phyloP scores from a whole-genome alignment of 768 basidiomycete genomes.

The Heimioporus sp. region DNA sequence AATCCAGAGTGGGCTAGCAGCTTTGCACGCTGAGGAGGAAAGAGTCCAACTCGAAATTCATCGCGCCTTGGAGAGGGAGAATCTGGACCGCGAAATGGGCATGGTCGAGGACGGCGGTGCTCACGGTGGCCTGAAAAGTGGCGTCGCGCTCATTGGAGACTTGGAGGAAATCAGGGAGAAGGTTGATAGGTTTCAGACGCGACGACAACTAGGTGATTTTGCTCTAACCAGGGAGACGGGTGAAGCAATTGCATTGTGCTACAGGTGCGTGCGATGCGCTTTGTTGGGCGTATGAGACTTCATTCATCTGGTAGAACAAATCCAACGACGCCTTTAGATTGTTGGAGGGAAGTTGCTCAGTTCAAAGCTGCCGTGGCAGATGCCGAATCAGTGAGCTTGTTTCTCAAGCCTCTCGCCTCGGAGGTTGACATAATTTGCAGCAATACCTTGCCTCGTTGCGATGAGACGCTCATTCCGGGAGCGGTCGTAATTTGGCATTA shows the following conservation, averaged over 20 bases:
- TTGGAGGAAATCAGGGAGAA: conserved; percentile 71
- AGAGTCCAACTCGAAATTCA: conserved; percentile 72
- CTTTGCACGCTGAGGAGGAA: conserved; percentile 68
- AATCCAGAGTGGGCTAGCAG: conserved; percentile 66
- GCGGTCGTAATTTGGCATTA: neutral
- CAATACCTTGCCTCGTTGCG: conserved; percentile 61
- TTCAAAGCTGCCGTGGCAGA: conserved; percentile 70
- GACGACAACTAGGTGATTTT: conserved; percentile 52
- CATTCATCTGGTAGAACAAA: conserved; percentile 33
- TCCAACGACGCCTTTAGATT: conserved; percentile 58
- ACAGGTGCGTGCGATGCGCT: conserved; percentile 44
- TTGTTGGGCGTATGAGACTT: neutral
- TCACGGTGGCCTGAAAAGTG: conserved; percentile 52
- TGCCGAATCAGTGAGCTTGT: conserved; percentile 59
- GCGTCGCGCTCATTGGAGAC: conserved; percentile 65
- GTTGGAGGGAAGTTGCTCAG: conserved; percentile 66
- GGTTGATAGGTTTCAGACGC: conserved; percentile 66
- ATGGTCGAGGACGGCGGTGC: conserved; percentile 44
- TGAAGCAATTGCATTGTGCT: conserved; percentile 69
- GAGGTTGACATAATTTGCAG: conserved; percentile 34
- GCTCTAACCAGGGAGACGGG: conserved; percentile 55
- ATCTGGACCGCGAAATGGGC: conserved; percentile 70
- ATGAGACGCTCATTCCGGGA: conserved; percentile 22
- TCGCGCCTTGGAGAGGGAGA: conserved; percentile 80
- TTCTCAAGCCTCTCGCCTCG: conserved; percentile 4